These are phyloP conservation scores for Apophysomyces trapeziformis DNA, from an alignment of 371 early-diverging fungal species.

Conservation along the genomic window DNA sequence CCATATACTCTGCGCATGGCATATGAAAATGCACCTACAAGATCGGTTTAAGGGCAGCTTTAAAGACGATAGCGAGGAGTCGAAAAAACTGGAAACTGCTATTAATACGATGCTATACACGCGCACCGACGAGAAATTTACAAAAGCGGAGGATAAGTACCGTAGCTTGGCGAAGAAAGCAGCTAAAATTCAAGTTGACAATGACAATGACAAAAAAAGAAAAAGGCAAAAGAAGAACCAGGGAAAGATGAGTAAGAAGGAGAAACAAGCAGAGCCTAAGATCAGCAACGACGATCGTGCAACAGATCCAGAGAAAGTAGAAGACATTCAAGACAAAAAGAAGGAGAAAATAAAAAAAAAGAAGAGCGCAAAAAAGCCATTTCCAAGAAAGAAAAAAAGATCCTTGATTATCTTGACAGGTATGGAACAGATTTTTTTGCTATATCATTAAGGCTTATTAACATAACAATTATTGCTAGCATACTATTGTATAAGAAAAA, in stretches of 20 bases:
- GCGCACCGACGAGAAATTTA: neutral
- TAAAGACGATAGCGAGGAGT: neutral
- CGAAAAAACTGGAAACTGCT: neutral
- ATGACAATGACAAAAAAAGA: neutral
- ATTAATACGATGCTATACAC: neutral
- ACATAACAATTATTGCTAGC: neutral
- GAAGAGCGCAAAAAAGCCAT: neutral
- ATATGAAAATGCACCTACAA: neutral
- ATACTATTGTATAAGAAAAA: conserved; percentile 9
- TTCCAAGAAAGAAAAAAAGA: neutral
- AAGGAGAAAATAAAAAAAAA: neutral
- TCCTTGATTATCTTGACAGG: neutral
- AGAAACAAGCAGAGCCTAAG: neutral
- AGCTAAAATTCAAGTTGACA: neutral
- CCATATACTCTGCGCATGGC: conserved; percentile 16
- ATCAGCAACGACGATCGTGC: neutral
- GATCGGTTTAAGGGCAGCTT: neutral
- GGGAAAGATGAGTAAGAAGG: neutral
- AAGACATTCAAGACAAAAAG: neutral
- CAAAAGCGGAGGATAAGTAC: neutral
- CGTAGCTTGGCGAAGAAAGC: conserved; percentile 4
- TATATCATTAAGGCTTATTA: too few species aligned
- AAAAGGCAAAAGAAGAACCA: neutral
- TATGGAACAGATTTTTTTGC: neutral
- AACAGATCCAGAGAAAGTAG: too few species aligned